Evolutionary conservation across 1,284 basidiomycete genomes (phyloP).

Genomic region (Fomitopsis betulina): DNA sequence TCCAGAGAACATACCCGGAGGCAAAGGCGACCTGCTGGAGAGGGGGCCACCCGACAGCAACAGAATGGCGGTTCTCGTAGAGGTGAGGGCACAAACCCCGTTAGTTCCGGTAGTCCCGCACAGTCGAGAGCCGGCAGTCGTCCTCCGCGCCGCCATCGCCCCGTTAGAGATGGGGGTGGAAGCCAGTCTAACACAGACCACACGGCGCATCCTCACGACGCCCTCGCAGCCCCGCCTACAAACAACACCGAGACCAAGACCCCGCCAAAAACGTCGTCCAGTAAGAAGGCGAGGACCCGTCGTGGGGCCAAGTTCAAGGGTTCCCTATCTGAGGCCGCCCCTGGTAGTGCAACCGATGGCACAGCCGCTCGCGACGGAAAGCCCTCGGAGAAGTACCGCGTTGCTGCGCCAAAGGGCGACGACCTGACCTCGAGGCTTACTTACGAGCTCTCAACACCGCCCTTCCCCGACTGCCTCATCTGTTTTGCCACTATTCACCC

Average conservation of each 20-base stretch:
- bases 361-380: background rate
- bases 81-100: background rate
- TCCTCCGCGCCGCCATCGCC: background rate
- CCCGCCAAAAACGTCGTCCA: background rate
- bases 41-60: background rate
- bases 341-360: background rate
- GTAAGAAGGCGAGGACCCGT: background rate
- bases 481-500: conserved; percentile 75
- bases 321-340: background rate
- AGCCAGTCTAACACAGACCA: background rate
- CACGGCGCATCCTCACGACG: background rate
- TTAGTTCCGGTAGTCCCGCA: background rate
- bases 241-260: background rate
- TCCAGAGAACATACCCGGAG: background rate
- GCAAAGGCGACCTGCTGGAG: background rate
- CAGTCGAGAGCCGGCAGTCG: background rate
- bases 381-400: conserved; percentile 15
- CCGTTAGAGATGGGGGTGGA: background rate
- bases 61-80: background rate
- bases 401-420: conserved; percentile 28
- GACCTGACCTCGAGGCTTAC: conserved; percentile 71
- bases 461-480: conserved; percentile 76
- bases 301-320: background rate
- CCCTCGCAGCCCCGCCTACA: background rate
- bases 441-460: conserved; percentile 55